These are phyloP conservation scores for Rosa multiflora DNA, from an alignment of 306 rosid genomes.

Conservation along the genomic window DNA sequence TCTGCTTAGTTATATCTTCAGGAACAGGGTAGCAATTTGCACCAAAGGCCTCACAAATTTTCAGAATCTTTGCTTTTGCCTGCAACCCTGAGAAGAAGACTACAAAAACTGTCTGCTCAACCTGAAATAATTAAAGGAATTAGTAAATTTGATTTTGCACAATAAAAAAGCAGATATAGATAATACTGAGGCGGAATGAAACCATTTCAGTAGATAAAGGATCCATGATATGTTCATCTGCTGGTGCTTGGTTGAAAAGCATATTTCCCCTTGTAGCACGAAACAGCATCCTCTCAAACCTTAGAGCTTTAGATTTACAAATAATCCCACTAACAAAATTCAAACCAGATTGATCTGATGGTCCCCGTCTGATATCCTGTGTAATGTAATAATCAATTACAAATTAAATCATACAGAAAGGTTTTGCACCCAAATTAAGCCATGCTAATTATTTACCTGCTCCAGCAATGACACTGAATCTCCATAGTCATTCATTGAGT, in stretches of 20 bases:
- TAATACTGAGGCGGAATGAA: constrained; percentile 38
- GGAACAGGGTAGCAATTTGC: constrained; percentile 98
- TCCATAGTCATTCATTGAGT: constrained; percentile 58
- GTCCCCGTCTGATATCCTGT: constrained; percentile 76
- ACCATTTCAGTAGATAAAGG: constrained; percentile 92
- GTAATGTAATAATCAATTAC: constrained; percentile 24
- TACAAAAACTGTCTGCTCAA: constrained; percentile 88
- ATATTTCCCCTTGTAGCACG: constrained; percentile 99
- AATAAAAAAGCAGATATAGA: constrained; percentile 23
- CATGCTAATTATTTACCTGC: constrained; percentile 52
- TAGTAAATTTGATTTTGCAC: constrained; percentile 3
- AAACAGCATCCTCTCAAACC: constrained; percentile 94
- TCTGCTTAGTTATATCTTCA: constrained; percentile 86
- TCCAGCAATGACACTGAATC: constrained; percentile 75
- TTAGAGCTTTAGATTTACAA: constrained; percentile 74
- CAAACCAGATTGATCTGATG: constrained; percentile 78
- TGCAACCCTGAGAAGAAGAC: constrained; percentile 98
- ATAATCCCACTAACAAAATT: constrained; percentile 94
- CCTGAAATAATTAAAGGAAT: constrained; percentile 49
- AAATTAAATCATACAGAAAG: constrained; percentile 27
- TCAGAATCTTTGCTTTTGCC: constrained; percentile 87
- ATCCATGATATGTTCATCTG: constrained; percentile 85
- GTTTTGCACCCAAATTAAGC: constrained; percentile 14
- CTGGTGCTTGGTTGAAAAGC: constrained; percentile 93
- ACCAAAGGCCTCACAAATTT: constrained; percentile 97